phyloP scores from a whole-genome alignment of 768 basidiomycete genomes.

The Tulasnella sp. region DNA sequence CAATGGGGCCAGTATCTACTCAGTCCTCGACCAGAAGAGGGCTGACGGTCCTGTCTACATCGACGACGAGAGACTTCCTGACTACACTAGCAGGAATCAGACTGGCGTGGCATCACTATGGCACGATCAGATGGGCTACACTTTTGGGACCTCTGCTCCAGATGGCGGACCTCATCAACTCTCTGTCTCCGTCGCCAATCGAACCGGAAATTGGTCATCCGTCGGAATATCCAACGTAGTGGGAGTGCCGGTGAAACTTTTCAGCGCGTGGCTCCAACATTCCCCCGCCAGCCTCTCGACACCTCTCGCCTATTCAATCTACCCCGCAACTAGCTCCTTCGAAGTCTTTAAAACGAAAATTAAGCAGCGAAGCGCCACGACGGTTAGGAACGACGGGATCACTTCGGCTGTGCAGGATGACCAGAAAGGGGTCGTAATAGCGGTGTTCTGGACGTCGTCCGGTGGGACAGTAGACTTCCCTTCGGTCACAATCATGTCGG shows the following conservation, averaged over 20 bases:
- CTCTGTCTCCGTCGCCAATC: conserved; percentile 35
- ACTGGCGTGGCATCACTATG: conserved; percentile 36
- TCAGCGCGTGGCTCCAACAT: conserved; percentile 49
- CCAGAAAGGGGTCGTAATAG: conserved; percentile 33
- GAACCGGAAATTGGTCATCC: conserved; percentile 48
- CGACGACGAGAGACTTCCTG: conserved; percentile 26
- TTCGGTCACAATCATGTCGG: background rate
- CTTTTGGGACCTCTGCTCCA: conserved; percentile 31
- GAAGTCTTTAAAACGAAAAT: conserved; percentile 19
- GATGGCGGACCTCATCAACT: conserved; percentile 18
- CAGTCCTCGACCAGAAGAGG: conserved; percentile 57
- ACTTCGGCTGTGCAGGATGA: conserved; percentile 45
- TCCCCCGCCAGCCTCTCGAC: conserved; percentile 24
- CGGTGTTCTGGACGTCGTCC: conserved; percentile 45
- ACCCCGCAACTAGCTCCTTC: conserved; percentile 38
- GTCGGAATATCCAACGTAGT: conserved; percentile 57
- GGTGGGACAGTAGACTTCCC: conserved; percentile 33
- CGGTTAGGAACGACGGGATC: conserved; percentile 37
- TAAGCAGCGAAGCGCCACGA: conserved; percentile 26
- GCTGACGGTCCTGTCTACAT: conserved; percentile 36
- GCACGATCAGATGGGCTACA: conserved; percentile 59
- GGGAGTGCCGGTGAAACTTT: conserved; percentile 47
- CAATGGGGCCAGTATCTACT: conserved; percentile 34
- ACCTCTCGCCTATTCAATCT: conserved; percentile 45
- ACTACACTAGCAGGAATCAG: background rate